Percentiles rank a stretch among this genome's conserved stretches.
These are phyloP conservation scores for Fusarium scirpi DNA, from an alignment of 2,329 filamentous ascomycete genomes.

Conservation along the genomic window DNA sequence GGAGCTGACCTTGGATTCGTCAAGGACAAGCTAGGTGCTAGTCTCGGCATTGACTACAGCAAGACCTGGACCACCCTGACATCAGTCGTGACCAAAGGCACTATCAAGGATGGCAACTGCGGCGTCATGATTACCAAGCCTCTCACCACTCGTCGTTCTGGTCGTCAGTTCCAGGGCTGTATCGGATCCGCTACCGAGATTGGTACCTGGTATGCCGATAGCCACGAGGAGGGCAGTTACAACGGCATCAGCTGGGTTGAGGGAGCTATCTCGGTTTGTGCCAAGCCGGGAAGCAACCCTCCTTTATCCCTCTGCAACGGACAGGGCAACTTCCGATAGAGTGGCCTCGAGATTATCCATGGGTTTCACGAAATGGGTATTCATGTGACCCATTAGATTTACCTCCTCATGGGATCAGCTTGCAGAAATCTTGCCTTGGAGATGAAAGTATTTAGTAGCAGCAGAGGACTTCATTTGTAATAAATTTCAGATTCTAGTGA, in stretches of 20 bases:
- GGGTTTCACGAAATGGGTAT: background rate
- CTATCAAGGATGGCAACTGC: background rate
- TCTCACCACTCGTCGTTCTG: background rate
- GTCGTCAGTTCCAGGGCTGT: background rate
- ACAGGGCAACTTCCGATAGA: background rate
- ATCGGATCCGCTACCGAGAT: background rate
- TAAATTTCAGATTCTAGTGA: background rate
- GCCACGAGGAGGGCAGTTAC: background rate
- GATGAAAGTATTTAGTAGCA: background rate
- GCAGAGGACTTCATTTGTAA: rapidly evolving
- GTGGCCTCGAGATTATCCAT: background rate
- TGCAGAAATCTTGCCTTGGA: background rate
- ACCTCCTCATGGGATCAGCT: background rate
- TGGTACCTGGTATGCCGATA: conserved; percentile 3
- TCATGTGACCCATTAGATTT: background rate
- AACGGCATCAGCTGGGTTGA: background rate
- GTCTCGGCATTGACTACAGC: background rate
- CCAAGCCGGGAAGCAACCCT: background rate
- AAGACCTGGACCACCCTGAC: background rate
- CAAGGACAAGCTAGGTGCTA: background rate
- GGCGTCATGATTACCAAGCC: conserved; percentile 3
- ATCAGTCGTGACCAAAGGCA: conserved; percentile 1
- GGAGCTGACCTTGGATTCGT: background rate
- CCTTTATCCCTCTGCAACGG: background rate
- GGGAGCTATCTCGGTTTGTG: background rate